A percentile compares a stretch with the other conserved stretches of the same genome.
These are phyloP conservation scores for Linnemannia hyalina DNA, from an alignment of 192 early-diverging fungal species.

Conservation along the genomic window DNA sequence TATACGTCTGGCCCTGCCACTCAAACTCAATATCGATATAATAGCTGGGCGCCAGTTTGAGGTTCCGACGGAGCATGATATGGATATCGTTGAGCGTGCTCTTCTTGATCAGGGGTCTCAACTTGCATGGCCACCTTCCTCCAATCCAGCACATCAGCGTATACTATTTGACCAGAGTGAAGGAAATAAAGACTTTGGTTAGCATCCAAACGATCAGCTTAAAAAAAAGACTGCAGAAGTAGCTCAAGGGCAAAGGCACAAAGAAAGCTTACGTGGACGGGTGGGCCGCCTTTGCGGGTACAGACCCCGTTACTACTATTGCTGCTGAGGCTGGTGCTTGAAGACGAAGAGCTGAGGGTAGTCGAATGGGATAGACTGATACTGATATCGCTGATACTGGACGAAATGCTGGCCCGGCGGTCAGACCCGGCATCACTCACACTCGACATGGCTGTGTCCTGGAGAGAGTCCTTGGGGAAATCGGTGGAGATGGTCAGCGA, in stretches of 20 bases:
- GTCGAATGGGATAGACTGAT: slow-evolving; percentile 1
- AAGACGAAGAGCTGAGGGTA: background rate
- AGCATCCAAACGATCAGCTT: background rate
- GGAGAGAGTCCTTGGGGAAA: background rate
- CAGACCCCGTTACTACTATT: background rate
- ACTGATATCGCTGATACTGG: slow-evolving; percentile 19
- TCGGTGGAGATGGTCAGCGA: slow-evolving; percentile 13
- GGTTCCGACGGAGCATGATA: slow-evolving; percentile 16
- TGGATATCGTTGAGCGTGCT: slow-evolving; percentile 14
- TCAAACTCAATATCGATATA: slow-evolving; percentile 33
- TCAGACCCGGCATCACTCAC: slow-evolving; percentile 13
- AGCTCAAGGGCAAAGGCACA: too few species aligned
- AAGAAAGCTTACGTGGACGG: slow-evolving; percentile 15
- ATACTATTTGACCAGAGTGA: background rate
- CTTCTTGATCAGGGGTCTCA: slow-evolving; percentile 21
- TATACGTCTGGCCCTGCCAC: slow-evolving; percentile 20
- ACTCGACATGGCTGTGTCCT: slow-evolving; percentile 27
- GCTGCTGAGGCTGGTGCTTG: background rate
- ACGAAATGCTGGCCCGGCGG: slow-evolving; percentile 15
- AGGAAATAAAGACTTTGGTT: too few species aligned
- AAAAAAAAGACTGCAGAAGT: background rate
- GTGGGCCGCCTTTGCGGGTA: slow-evolving; percentile 23
- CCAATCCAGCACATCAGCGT: slow-evolving; percentile 37
- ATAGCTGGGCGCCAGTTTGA: background rate
- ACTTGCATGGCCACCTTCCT: slow-evolving; percentile 29